Conservation (phyloP, 176 grass and related monocot genomes). For the Eremochloa ophiuroides region DNA sequence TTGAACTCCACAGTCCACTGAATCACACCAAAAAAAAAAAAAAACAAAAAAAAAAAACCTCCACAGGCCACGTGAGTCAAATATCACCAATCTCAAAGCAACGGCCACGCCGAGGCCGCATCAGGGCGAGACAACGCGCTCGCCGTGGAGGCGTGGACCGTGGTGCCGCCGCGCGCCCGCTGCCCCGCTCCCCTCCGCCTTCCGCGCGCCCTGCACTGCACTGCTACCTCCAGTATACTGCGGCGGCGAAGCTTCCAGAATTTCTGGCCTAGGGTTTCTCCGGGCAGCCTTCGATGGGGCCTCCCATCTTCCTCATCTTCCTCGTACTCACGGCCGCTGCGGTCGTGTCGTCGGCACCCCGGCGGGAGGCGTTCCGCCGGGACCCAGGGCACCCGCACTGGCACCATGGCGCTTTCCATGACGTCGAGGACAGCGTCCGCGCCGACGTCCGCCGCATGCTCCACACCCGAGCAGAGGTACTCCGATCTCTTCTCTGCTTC, state of each 20-base stretch:
- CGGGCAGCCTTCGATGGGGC: slow-evolving; percentile 2
- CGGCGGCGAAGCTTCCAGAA: slow-evolving; percentile 19
- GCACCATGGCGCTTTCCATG: slow-evolving; percentile 89
- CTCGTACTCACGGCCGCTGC: slow-evolving; percentile 13
- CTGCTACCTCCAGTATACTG: neutral
- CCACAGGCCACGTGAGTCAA: slow-evolving; percentile 15
- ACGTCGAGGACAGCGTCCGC: slow-evolving; percentile 75
- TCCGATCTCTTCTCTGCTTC: neutral
- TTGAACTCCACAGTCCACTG: too few species aligned
- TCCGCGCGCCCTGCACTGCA: neutral
- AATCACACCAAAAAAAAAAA: too few species aligned
- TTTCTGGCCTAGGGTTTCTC: slow-evolving; percentile 25
- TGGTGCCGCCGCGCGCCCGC: slow-evolving; percentile 16
- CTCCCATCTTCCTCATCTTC: slow-evolving; percentile 19
- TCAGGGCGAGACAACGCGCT: neutral
- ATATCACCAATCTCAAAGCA: slow-evolving; percentile 34
- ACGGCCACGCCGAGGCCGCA: neutral
- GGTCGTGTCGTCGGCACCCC: slow-evolving; percentile 19
- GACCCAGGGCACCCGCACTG: slow-evolving; percentile 85
- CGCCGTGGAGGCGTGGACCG: slow-evolving; percentile 42
- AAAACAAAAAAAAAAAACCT: too few species aligned
- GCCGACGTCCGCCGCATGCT: slow-evolving; percentile 87
- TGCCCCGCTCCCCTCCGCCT: neutral
- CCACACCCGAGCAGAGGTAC: slow-evolving; percentile 90
- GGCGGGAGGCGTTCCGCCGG: slow-evolving; percentile 68